phyloP scores from a whole-genome alignment of 257 asterid genomes.

The Solanum sitiens region DNA sequence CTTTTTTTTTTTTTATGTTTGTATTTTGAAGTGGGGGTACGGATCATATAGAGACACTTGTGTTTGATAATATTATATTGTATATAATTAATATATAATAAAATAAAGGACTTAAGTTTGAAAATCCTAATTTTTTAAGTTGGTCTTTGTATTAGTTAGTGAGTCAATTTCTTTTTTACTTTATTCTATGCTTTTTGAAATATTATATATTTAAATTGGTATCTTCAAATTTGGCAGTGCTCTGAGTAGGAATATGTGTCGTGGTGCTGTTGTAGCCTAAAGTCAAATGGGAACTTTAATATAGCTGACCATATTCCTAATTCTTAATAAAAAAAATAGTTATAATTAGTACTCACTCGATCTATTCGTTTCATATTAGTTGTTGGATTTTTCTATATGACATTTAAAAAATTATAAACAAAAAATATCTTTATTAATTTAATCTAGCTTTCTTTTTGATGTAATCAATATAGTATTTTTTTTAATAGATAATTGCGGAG shows the following conservation, averaged over 20 bases:
- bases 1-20: neutral
- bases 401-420: too few species aligned
- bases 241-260: slow-evolving; percentile 32
- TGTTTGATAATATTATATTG: neutral
- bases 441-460: too few species aligned
- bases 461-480: neutral
- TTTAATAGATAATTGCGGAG: too few species aligned
- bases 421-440: too few species aligned
- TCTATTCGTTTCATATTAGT: too few species aligned
- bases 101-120: slow-evolving; percentile 17
- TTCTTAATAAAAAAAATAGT: neutral
- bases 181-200: neutral
- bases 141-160: slow-evolving; percentile 26
- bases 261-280: slow-evolving; percentile 14
- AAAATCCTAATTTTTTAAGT: slow-evolving; percentile 33
- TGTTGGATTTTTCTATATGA: too few species aligned
- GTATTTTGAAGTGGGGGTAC: neutral
- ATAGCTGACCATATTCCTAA: neutral
- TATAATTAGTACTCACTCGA: fast-evolving
- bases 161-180: neutral
- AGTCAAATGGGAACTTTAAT: slow-evolving; percentile 20
- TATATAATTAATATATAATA: neutral
- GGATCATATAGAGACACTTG: neutral
- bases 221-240: slow-evolving; percentile 37
- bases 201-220: slow-evolving; percentile 8